Base-by-base conservation (phyloP, 2,329 filamentous ascomycete genomes). In the Paraconiothyrium sp. region DNA sequence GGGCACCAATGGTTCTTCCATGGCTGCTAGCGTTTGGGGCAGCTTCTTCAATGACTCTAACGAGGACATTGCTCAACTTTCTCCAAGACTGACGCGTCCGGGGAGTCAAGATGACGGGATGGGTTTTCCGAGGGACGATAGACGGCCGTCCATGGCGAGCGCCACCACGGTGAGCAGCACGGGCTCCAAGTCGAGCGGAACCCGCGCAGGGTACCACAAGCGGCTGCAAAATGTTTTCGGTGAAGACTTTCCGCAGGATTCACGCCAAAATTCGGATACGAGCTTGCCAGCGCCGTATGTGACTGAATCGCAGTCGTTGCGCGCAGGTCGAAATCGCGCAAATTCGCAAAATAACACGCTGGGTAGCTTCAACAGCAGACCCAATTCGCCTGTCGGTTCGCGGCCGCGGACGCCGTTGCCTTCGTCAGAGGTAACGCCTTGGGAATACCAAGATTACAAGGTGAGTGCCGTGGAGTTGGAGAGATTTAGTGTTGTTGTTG, bases 391-490 rank as follows among this genome's bases (percentile, higher is more conserved):
- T 44, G 86, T 87, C 56, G 88, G 88, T 35, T 93, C 91, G 32
- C 86, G 92, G 68, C 92, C 94, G 51, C 87, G 91, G 70, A 97
- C 92, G n/a, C 93, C 94, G 13, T 85, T 93, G 55, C 92, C 92
- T 46, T 92, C 92, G 13, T 95, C 92, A 73, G 94, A 98, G 79
- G 93, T 99, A 60, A 95, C 97, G 43, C 95, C 95, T n/a, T 99
- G 97, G 85, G 86, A 97, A 64, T 98, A 95, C 76, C 95, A 98
- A 79, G 92, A 95, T 76, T 86, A 86, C 67, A 88, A 92, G 82
- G 90, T 92, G 78, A 83, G 89, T 72, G 51, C 57, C 16, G 35
- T 50, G n/a, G 14, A 20, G n/a, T 32, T 9, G 3, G 20, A 22
- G 24, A 35, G 37, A 14, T 24, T 37, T 10, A 2, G 50, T 30